Percentiles rank a stretch among this genome's conserved stretches.
These are phyloP conservation scores for Auxenochlorella pyrenoidosa DNA, from an alignment of 139 green algal genomes.

Conservation along the genomic window DNA sequence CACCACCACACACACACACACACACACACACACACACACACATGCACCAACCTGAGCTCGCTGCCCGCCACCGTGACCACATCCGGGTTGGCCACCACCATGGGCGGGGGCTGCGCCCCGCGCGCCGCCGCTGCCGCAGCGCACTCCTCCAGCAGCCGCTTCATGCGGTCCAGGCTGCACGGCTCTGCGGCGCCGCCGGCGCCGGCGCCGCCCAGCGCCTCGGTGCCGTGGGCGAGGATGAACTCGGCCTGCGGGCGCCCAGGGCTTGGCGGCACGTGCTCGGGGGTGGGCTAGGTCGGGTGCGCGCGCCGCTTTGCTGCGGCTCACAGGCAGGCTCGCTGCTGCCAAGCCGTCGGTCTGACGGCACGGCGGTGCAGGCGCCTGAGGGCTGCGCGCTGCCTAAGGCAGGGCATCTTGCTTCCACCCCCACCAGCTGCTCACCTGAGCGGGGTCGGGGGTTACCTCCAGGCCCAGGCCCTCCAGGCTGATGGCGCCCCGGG, in stretches of 20 bases:
- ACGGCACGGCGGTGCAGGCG: no score
- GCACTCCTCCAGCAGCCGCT: slow-evolving; percentile 58
- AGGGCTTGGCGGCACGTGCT: slow-evolving; percentile 48
- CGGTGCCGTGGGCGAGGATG: slow-evolving; percentile 91
- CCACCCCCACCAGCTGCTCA: neutral
- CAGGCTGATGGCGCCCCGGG: slow-evolving; percentile 71
- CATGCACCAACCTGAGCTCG: neutral
- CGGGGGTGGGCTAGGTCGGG: neutral
- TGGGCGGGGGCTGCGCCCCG: slow-evolving; percentile 44
- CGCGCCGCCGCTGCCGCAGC: slow-evolving; percentile 18
- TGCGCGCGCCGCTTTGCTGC: no score
- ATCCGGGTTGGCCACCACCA: slow-evolving; percentile 92
- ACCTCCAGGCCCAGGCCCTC: slow-evolving; percentile 68
- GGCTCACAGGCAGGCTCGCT: no score
- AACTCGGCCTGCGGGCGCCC: slow-evolving; percentile 60
- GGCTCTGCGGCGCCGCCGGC: slow-evolving; percentile 27
- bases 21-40: neutral
- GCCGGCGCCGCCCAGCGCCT: slow-evolving; percentile 61
- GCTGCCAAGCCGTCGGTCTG: no score
- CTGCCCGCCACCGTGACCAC: slow-evolving; percentile 69
- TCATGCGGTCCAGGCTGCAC: slow-evolving; percentile 51
- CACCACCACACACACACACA: no score
- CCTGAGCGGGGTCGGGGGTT: neutral
- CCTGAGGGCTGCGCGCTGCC: no score
- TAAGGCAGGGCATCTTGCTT: no score